Evolutionary conservation across 371 early-diverging fungal species (phyloP).

Genomic region (Parasitella parasitica): DNA sequence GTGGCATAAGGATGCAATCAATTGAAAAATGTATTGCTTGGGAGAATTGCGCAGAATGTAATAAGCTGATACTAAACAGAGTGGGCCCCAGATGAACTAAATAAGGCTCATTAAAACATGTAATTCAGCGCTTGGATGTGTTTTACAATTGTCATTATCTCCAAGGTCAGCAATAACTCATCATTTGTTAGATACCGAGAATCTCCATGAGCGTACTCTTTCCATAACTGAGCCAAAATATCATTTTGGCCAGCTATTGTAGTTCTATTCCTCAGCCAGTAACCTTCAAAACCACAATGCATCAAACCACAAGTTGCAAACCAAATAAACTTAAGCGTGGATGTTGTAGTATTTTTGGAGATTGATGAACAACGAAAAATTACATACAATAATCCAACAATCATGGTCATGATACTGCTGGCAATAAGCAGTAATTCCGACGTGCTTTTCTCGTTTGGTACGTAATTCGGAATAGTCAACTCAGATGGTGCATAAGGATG

Average conservation of each 20-base stretch:
- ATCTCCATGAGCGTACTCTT: constrained; percentile 89
- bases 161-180: constrained; percentile 77
- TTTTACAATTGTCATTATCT: constrained; percentile 83
- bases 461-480: constrained; percentile 6
- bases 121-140: not conserved
- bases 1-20: constrained; percentile 55
- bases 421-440: constrained; percentile 4
- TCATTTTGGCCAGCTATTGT: constrained; percentile 64
- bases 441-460: constrained; percentile 16
- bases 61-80: constrained; percentile 67
- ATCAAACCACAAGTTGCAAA: constrained; percentile 74
- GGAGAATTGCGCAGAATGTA: constrained; percentile 61
- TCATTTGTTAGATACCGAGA: constrained; percentile 85
- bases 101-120: not conserved
- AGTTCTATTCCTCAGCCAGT: constrained; percentile 68
- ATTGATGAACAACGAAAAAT: not conserved
- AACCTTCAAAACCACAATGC: constrained; percentile 87
- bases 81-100: constrained; percentile 77
- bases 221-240: constrained; percentile 84
- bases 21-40: constrained; percentile 67
- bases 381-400: not conserved
- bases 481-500: constrained; percentile 25
- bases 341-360: constrained; percentile 8
- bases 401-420: not conserved
- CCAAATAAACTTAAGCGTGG: constrained; percentile 66